phyloP scores from a whole-genome alignment of 2,329 filamentous ascomycete species.

The Fusarium transvaalense region DNA sequence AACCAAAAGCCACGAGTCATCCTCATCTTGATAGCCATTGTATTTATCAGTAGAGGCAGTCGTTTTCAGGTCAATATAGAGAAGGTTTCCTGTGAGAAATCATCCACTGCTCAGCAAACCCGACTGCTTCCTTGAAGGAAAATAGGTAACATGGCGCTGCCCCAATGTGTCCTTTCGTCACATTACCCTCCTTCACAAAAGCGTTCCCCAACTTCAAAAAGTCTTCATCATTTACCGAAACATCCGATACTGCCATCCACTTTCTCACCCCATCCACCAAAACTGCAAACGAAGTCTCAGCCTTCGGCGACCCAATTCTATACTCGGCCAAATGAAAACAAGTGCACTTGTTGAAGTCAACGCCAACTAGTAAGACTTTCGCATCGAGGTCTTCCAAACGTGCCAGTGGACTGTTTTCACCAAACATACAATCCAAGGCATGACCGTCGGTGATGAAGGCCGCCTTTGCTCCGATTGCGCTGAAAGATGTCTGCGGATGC shows the following conservation, averaged over 20 bases:
- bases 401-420: neutral
- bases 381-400: neutral
- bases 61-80: too few relatives aligned
- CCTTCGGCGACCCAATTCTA: neutral
- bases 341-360: neutral
- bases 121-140: neutral
- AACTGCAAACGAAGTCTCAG: neutral
- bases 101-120: slow-evolving; percentile 1
- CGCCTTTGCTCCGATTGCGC: slow-evolving; percentile 2
- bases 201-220: neutral
- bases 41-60: too few relatives aligned
- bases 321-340: slow-evolving; percentile 22
- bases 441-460: neutral
- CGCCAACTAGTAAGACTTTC: slow-evolving; percentile 2
- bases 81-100: neutral
- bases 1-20: too few relatives aligned
- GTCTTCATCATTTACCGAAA: neutral
- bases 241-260: slow-evolving; percentile 1
- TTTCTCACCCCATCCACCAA: neutral
- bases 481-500: slow-evolving; percentile 12
- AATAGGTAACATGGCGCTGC: neutral
- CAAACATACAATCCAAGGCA: slow-evolving; percentile 3
- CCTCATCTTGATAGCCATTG: too few relatives aligned
- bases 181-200: rapidly evolving
- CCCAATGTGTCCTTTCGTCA: neutral